These are phyloP conservation scores for Paracoccidioides lutzii DNA, from an alignment of 2,329 filamentous ascomycete species.

Conservation along the genomic window DNA sequence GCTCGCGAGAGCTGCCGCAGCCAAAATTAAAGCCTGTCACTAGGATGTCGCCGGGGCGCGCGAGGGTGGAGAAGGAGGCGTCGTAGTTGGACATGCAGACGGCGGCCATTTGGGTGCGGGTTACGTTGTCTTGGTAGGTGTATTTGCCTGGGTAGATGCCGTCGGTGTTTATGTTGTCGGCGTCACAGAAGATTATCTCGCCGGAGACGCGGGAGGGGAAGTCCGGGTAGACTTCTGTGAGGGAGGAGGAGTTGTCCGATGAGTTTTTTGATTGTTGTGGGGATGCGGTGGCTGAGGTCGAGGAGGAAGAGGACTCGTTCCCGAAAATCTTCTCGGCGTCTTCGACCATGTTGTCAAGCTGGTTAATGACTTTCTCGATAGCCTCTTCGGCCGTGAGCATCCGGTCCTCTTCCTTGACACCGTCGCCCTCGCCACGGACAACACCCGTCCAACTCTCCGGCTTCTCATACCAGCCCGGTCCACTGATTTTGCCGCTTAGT, in stretches of 20 bases:
- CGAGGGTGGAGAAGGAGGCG: conserved; percentile 49
- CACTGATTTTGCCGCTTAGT: conserved; percentile 41
- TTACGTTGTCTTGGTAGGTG: conserved; percentile 79
- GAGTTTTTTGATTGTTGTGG: not conserved
- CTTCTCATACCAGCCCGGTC: conserved; percentile 65
- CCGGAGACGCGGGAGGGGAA: conserved; percentile 75
- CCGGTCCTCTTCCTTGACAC: conserved; percentile 49
- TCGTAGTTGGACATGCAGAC: conserved; percentile 97
- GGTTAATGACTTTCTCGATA: conserved; percentile 55
- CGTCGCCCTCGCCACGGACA: conserved; percentile 58
- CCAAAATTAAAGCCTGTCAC: conserved; percentile 85
- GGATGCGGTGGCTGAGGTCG: not conserved
- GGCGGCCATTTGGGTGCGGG: conserved; percentile 66
- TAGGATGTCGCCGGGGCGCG: conserved; percentile 62
- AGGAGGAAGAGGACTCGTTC: not conserved
- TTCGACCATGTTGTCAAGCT: conserved; percentile 22
- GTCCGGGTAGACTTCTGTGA: conserved; percentile 64
- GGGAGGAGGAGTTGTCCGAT: conserved; percentile 2
- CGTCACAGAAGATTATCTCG: conserved; percentile 79
- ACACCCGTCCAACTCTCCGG: conserved; percentile 52
- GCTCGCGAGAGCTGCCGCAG: conserved; percentile 66
- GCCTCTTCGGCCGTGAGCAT: conserved; percentile 56
- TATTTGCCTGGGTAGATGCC: conserved; percentile 84
- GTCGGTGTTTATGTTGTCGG: conserved; percentile 82
- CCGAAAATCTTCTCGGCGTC: not conserved